Evolutionary conservation across 2,329 filamentous ascomycete genomes (phyloP).

Genomic region (Penicillium hesseltinei): DNA sequence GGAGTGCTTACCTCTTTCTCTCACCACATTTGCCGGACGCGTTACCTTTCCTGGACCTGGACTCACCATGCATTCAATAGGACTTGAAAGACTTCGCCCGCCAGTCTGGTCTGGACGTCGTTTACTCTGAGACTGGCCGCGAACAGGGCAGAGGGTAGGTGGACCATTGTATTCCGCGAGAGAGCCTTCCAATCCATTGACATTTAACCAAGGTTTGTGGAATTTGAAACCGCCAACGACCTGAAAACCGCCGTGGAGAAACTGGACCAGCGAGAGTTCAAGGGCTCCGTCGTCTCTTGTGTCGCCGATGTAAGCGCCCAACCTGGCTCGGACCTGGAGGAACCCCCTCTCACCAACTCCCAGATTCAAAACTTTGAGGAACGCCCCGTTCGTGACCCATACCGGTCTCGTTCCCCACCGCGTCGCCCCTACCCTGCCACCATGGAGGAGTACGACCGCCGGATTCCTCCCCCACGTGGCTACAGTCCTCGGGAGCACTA

Average conservation of each 20-base stretch:
- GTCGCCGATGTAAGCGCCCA: conserved; percentile 71
- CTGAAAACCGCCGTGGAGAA: conserved; percentile 91
- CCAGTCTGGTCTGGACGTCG: conserved; percentile 93
- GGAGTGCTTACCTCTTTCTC: conserved; percentile 8
- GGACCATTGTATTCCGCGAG: conserved; percentile 16
- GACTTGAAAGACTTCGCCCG: conserved; percentile 99
- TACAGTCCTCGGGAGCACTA: conserved; percentile 86
- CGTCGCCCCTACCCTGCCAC: conserved; percentile 62
- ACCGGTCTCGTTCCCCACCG: conserved; percentile 73
- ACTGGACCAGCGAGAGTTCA: conserved; percentile 89
- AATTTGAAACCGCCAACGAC: conserved; percentile 91
- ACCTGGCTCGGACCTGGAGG: conserved; percentile 17
- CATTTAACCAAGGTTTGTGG: conserved; percentile 71
- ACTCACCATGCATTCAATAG: conserved; percentile 85
- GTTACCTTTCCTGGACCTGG: conserved; percentile 53
- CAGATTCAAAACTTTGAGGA: conserved; percentile 71
- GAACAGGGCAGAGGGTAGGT: conserved; percentile 90
- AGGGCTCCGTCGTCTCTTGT: conserved; percentile 82
- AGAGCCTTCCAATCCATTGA: conserved; percentile 25
- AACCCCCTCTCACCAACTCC: conserved; percentile 28
- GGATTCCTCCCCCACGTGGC: conserved; percentile 72
- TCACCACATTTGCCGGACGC: conserved; percentile 14
- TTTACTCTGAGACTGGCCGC: conserved; percentile 94
- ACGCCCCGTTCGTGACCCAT: conserved; percentile 65
- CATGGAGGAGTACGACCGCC: conserved; percentile 78